phyloP scores from a whole-genome alignment of 345 rosid genomes.

The Dipteronia dyeriana region DNA sequence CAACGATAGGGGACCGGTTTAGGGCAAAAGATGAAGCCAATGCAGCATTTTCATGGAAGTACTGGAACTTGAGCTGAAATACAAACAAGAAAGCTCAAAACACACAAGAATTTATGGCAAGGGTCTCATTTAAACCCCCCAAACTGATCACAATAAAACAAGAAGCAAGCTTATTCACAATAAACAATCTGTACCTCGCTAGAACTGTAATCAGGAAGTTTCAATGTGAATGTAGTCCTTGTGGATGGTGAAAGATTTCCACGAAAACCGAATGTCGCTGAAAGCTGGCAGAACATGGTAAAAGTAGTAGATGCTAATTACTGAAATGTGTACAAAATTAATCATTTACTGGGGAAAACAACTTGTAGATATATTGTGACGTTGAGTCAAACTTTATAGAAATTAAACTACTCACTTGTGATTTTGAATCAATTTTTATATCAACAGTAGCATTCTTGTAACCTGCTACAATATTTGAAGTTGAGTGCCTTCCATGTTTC shows the following conservation, averaged over 20 bases:
- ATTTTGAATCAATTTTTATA: constrained; percentile 1
- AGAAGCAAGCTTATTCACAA: no score
- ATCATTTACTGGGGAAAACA: not conserved
- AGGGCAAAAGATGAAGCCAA: constrained; percentile 10
- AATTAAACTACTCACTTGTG: constrained; percentile 8
- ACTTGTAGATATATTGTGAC: not conserved
- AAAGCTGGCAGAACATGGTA: constrained; percentile 2
- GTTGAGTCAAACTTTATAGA: not conserved
- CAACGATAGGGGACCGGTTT: constrained; percentile 16
- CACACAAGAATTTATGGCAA: no score
- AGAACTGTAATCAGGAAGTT: constrained; percentile 14
- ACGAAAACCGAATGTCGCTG: not conserved
- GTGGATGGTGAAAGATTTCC: not conserved
- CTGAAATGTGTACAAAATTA: not conserved
- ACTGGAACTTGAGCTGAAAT: constrained; percentile 15
- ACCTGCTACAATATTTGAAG: not conserved
- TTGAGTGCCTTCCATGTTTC: not conserved
- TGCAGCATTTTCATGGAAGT: constrained; percentile 14
- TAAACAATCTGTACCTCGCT: constrained; percentile 2
- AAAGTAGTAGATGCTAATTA: not conserved
- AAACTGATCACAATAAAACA: no score
- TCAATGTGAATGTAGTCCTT: constrained; percentile 6
- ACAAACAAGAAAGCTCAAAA: not conserved
- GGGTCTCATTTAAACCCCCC: no score
- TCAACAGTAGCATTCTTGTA: constrained; percentile 1